phyloP scores from a whole-genome alignment of 768 basidiomycete genomes.

The Suillus decipiens region DNA sequence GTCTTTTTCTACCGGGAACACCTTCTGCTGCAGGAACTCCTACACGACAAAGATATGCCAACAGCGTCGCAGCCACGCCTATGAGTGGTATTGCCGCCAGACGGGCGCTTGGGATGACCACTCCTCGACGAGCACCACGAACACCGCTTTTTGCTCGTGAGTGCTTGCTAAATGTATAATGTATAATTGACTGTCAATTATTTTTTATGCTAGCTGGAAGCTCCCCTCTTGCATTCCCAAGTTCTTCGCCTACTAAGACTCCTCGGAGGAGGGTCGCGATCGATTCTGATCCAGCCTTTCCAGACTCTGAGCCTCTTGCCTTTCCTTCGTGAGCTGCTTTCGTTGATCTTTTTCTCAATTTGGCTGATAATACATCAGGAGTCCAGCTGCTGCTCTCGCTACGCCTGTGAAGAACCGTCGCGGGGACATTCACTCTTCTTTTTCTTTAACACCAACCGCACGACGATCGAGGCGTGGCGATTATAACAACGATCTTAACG shows the following conservation, averaged over 20 bases:
- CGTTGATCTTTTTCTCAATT: not conserved
- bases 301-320: constrained; percentile 66
- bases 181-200: not conserved
- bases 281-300: constrained; percentile 37
- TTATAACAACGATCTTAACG: constrained; percentile 33
- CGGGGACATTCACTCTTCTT: constrained; percentile 89
- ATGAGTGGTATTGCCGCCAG: constrained; percentile 48
- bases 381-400: constrained; percentile 44
- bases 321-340: constrained; percentile 60
- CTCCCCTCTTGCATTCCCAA: constrained; percentile 65
- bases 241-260: constrained; percentile 58
- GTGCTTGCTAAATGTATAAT: constrained; percentile 19
- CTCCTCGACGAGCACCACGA: constrained; percentile 44
- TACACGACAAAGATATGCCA: constrained; percentile 37
- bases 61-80: constrained; percentile 44
- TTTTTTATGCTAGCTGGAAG: constrained; percentile 43
- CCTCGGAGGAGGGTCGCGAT: constrained; percentile 39
- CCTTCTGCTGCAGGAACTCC: constrained; percentile 57
- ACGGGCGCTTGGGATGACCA: constrained; percentile 55
- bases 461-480: constrained; percentile 41
- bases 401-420: constrained; percentile 74
- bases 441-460: constrained; percentile 54
- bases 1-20: constrained; percentile 56
- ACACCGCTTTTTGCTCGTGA: constrained; percentile 54
- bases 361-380: constrained; percentile 36